phyloP scores from a whole-genome alignment of 352 stramenopile genomes.

The Phytopythium delawarense region DNA sequence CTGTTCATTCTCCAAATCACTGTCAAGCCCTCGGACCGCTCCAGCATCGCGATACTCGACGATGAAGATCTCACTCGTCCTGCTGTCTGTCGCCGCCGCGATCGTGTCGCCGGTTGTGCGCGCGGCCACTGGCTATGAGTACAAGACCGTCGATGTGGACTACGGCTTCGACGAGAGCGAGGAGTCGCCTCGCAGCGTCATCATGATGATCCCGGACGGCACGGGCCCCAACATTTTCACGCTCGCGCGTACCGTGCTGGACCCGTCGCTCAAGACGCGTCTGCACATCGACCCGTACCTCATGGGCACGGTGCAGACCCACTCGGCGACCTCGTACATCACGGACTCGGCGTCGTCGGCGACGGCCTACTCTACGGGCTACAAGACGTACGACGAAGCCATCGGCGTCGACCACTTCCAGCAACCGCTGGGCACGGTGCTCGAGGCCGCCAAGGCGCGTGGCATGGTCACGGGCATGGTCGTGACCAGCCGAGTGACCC shows the following conservation, averaged over 20 bases:
- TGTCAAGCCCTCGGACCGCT: not conserved
- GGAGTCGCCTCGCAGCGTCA: slow-evolving; percentile 39
- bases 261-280: slow-evolving; percentile 45
- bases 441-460: slow-evolving; percentile 56
- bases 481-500: slow-evolving; percentile 59
- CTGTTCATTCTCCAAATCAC: not conserved
- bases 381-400: slow-evolving; percentile 60
- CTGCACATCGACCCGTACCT: slow-evolving; percentile 58
- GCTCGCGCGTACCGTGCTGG: slow-evolving; percentile 47
- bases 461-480: slow-evolving; percentile 69
- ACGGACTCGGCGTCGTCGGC: slow-evolving; percentile 55
- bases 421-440: slow-evolving; percentile 53
- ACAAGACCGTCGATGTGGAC: slow-evolving; percentile 61
- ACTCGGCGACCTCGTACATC: slow-evolving; percentile 65
- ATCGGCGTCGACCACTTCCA: slow-evolving; percentile 57
- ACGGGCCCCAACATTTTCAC: slow-evolving; percentile 64
- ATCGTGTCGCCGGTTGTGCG: slow-evolving; percentile 20
- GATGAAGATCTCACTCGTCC: slow-evolving; percentile 30
- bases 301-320: slow-evolving; percentile 52
- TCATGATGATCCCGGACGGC: slow-evolving; percentile 75
- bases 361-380: slow-evolving; percentile 53
- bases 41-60: not conserved
- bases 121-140: slow-evolving; percentile 37
- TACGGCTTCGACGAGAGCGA: slow-evolving; percentile 52
- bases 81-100: slow-evolving; percentile 15